These are phyloP conservation scores for Alternaria longipes DNA, from an alignment of 2,329 filamentous ascomycete genomes.

Conservation along the genomic window DNA sequence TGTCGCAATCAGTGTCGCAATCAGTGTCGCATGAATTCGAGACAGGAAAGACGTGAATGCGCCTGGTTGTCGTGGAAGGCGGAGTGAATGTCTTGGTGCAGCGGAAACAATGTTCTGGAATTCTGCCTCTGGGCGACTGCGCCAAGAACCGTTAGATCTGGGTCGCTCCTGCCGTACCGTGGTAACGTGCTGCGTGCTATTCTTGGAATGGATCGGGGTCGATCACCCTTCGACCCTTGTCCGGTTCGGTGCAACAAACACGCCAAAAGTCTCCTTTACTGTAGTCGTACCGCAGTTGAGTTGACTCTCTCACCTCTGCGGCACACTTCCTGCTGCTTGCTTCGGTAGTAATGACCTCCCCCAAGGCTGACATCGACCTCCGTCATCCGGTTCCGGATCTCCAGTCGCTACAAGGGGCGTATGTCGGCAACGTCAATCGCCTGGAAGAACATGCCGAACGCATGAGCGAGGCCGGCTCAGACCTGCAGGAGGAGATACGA, in stretches of 20 bases:
- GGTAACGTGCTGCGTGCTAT: slow-evolving; percentile 25
- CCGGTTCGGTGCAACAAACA: slow-evolving; percentile 26
- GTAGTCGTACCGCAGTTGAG: slow-evolving; percentile 5
- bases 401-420: slow-evolving; percentile 68
- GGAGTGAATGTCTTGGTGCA: background rate
- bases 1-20: background rate
- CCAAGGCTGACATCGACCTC: slow-evolving; percentile 35
- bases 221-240: slow-evolving; percentile 15
- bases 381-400: slow-evolving; percentile 70
- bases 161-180: slow-evolving; percentile 22
- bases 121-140: slow-evolving; percentile 14
- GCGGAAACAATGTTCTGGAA: slow-evolving; percentile 6
- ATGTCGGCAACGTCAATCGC: slow-evolving; percentile 73
- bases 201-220: slow-evolving; percentile 29
- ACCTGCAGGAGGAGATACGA: slow-evolving; percentile 80
- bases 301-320: background rate
- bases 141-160: slow-evolving; percentile 21
- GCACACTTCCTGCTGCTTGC: slow-evolving; percentile 3
- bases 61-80: background rate
- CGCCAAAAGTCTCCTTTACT: slow-evolving; percentile 25
- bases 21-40: background rate
- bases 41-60: background rate
- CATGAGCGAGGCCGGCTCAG: slow-evolving; percentile 74
- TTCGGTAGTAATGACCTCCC: slow-evolving; percentile 34
- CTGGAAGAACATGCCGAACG: slow-evolving; percentile 80